Conservation (phyloP, 352 stramenopile genomes). For the Nothophytophthora sp. region DNA sequence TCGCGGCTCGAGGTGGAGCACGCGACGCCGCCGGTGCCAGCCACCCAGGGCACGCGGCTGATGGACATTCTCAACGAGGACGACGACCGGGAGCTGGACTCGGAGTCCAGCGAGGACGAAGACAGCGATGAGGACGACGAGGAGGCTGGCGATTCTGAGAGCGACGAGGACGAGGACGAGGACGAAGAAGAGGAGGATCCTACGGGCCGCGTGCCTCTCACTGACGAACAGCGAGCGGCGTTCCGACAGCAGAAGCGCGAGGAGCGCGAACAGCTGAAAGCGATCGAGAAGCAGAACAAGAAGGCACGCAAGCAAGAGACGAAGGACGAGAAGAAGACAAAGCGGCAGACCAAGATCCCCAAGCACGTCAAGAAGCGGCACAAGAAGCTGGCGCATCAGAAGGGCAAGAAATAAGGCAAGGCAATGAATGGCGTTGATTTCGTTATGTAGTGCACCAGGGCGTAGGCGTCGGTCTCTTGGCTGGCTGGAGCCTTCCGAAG, state of each 20-base stretch:
- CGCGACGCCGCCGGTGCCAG: slow-evolving; percentile 15
- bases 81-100: slow-evolving; percentile 45
- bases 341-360: slow-evolving; percentile 97
- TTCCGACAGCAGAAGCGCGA: slow-evolving; percentile 84
- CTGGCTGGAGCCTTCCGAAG: neutral
- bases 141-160: slow-evolving; percentile 26
- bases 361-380: slow-evolving; percentile 99
- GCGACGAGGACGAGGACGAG: slow-evolving; percentile 35
- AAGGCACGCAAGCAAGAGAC: slow-evolving; percentile 97
- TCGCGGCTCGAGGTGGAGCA: slow-evolving; percentile 67
- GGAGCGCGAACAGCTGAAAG: slow-evolving; percentile 56
- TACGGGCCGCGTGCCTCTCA: slow-evolving; percentile 44
- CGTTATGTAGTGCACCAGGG: too few relatives aligned
- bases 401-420: too few relatives aligned
- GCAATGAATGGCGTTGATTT: too few relatives aligned
- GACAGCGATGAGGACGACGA: slow-evolving; percentile 45
- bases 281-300: slow-evolving; percentile 66
- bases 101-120: slow-evolving; percentile 45
- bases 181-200: slow-evolving; percentile 26
- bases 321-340: slow-evolving; percentile 94
- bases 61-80: slow-evolving; percentile 79
- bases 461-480: too few relatives aligned
- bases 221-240: slow-evolving; percentile 81
- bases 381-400: too few relatives aligned
- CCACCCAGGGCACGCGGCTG: slow-evolving; percentile 43